Base-by-base conservation (phyloP, 2,329 filamentous ascomycete species). In the Nemania sp. region DNA sequence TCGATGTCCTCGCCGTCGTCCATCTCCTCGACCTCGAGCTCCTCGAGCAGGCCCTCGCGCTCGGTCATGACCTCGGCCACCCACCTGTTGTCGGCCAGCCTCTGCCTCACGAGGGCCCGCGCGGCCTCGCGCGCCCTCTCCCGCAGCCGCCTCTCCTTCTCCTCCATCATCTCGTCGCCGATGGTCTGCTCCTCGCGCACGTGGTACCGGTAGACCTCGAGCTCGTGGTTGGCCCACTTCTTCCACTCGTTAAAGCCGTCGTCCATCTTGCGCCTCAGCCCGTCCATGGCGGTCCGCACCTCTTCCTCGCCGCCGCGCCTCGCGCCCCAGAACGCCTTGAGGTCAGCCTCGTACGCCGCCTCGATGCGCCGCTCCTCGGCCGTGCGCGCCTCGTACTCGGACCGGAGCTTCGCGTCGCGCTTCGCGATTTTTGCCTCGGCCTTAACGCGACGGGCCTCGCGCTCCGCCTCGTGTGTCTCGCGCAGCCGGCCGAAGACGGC, bases 1-100 rank as follows among this genome's bases (percentile, higher is more conserved):
- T 68, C 67, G 17, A 70, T 60, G 32, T 72, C 65, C 47, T 71
- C 67, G 5, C 69, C 70, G 37, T 68, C 75, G 54, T 82, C 77
- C 43, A 80, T 70, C 71, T 83, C 81, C 2, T 76, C 71, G 13
- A 65, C 55, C 68, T 81, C 77, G 68, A 75, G 71, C 32, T 76
- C 77, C 6, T 60, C 70, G 48, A 86, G 70, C 64, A 83, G 67
- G 39, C 70, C 73, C 32, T 67, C 69, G 11, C 82, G 75, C 69
- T 83, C 82, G 5, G 75, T 69, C 5, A 78, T 63, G 3, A 83
- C 78, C 43, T 76, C 74, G 37, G 73, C 71, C 21, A 79, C 69
- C 83, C 83, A 86, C 57, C 71, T 74, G 58, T 74, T 70, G 73
- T 85, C 81, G 0, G 79, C 80, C 6, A 65, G 66, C 49, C 75